These are phyloP conservation scores for Miscanthus lutarioriparius DNA, from an alignment of 176 grass and related monocot genomes.

Conservation along the genomic window DNA sequence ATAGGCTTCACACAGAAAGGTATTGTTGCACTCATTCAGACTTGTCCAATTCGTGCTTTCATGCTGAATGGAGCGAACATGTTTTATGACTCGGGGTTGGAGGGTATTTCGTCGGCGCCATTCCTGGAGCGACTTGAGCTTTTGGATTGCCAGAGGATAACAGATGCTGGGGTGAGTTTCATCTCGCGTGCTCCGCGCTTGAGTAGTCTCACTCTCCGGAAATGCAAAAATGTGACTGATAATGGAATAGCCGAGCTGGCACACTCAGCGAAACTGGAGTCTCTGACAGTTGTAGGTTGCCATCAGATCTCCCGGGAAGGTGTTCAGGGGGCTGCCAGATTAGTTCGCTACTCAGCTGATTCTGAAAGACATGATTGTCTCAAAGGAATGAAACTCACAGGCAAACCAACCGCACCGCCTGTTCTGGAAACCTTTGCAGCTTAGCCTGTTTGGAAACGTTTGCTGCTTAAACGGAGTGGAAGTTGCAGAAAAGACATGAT, in stretches of 20 bases:
- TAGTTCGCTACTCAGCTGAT: slow-evolving; percentile 23
- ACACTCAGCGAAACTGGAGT: slow-evolving; percentile 38
- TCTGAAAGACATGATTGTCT: neutral
- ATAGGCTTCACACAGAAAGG: slow-evolving; percentile 50
- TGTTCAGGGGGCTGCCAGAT: slow-evolving; percentile 45
- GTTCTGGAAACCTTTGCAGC: neutral
- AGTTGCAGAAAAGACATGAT: neutral
- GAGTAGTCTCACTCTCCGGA: slow-evolving; percentile 44
- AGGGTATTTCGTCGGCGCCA: slow-evolving; percentile 32
- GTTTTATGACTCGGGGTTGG: slow-evolving; percentile 51
- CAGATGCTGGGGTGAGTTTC: slow-evolving; percentile 45
- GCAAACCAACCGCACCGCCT: neutral
- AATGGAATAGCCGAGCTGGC: slow-evolving; percentile 33
- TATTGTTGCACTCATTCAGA: slow-evolving; percentile 45
- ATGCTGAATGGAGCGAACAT: slow-evolving; percentile 45
- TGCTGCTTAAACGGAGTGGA: neutral
- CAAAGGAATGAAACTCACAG: neutral
- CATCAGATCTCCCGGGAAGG: slow-evolving; percentile 42
- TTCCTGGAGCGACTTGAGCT: slow-evolving; percentile 60
- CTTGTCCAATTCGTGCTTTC: slow-evolving; percentile 49
- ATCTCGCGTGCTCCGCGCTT: slow-evolving; percentile 15
- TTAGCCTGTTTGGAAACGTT: neutral
- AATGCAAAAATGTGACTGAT: slow-evolving; percentile 51
- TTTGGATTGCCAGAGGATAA: slow-evolving; percentile 33
- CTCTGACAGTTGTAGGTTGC: slow-evolving; percentile 45